Conservation (phyloP, 2,329 filamentous ascomycete species). For the Sarocladiaceae sp. region DNA sequence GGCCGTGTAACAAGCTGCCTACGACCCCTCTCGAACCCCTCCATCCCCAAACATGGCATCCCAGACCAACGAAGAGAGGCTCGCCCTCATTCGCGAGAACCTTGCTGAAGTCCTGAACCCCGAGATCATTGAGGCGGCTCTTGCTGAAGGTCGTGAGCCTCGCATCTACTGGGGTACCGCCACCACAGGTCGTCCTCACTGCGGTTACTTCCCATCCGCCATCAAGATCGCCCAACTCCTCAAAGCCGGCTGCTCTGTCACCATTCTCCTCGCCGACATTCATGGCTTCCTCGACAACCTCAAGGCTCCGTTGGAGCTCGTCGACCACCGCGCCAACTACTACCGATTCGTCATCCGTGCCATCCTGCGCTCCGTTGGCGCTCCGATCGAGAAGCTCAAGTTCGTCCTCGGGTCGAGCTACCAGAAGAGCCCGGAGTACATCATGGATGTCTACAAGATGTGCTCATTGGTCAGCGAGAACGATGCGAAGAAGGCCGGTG, state of each 20-base stretch:
- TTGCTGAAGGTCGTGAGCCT: conserved; percentile 65
- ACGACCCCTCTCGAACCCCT: neutral
- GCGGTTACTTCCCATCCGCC: conserved; percentile 82
- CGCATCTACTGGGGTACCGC: conserved; percentile 88
- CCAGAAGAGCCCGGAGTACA: conserved; percentile 69
- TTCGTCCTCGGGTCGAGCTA: conserved; percentile 85
- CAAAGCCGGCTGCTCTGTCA: conserved; percentile 77
- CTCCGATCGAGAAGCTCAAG: conserved; percentile 71
- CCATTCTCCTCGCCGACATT: conserved; percentile 70
- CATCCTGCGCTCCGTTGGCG: conserved; percentile 71
- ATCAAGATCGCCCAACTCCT: conserved; percentile 90
- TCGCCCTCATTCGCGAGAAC: conserved; percentile 75
- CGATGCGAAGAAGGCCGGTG: conserved; percentile 84
- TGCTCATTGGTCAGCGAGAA: conserved; percentile 67
- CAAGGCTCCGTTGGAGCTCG: conserved; percentile 85
- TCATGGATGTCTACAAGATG: conserved; percentile 84
- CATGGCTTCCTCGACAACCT: conserved; percentile 78
- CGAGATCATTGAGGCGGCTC: conserved; percentile 73
- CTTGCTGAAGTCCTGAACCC: conserved; percentile 78
- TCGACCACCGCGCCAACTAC: conserved; percentile 77
- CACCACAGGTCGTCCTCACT: conserved; percentile 83
- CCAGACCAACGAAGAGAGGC: conserved; percentile 53
- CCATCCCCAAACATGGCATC: conserved; percentile 16
- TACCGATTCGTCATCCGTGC: conserved; percentile 74
- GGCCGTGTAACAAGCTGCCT: neutral